Conservation (phyloP, 257 asterid genomes). For the Gardenia jasminoides region DNA sequence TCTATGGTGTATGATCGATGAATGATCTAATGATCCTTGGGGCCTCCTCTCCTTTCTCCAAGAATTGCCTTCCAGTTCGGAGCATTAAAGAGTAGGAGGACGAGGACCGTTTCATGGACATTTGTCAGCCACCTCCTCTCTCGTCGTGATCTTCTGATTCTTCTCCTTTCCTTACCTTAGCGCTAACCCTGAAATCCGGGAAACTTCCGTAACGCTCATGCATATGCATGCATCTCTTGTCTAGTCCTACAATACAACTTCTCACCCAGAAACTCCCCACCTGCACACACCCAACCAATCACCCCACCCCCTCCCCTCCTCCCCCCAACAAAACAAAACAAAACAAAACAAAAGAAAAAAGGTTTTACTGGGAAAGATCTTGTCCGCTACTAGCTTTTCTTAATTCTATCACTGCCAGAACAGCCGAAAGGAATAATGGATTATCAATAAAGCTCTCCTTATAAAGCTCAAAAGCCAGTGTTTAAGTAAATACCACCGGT, state of each 20-base stretch:
- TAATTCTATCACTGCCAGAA: neutral
- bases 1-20: too few relatives aligned
- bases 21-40: neutral
- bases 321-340: too few relatives aligned
- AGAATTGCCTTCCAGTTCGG: neutral
- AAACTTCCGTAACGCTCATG: slow-evolving; percentile 20
- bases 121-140: neutral
- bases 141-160: neutral
- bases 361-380: neutral
- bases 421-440: neutral
- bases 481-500: too few relatives aligned
- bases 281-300: neutral
- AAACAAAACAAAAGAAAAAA: too few relatives aligned
- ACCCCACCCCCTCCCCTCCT: neutral
- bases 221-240: neutral
- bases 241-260: neutral
- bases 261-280: slow-evolving; percentile 1
- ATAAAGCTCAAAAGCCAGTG: neutral
- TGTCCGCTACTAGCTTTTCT: neutral
- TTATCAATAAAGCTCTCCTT: neutral
- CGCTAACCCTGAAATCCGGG: slow-evolving; percentile 13
- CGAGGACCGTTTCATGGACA: neutral
- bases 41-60: neutral
- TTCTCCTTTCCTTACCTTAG: neutral
- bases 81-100: neutral